Conservation (phyloP, 2,329 filamentous ascomycete genomes). For the Lomentospora prolificans region DNA sequence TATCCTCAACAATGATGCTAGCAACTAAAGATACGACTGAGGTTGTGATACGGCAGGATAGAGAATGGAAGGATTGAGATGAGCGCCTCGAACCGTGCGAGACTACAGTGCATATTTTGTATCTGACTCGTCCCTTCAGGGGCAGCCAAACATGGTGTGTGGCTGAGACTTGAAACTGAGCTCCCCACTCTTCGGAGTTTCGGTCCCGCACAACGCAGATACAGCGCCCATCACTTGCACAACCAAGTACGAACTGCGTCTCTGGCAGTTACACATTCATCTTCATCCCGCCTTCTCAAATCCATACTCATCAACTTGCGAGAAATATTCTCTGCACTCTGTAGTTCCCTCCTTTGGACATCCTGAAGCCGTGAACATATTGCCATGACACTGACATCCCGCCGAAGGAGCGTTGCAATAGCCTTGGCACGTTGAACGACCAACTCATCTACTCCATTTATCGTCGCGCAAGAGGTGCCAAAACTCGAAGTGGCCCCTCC, state of each 20-base stretch:
- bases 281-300: neutral
- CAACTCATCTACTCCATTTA: conserved; percentile 68
- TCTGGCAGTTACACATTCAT: neutral
- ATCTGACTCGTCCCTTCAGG: no score
- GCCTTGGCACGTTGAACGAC: conserved; percentile 69
- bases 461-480: conserved; percentile 72
- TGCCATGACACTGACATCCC: conserved; percentile 66
- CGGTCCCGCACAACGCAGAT: no score
- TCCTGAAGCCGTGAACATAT: conserved; percentile 59
- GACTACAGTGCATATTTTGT: no score
- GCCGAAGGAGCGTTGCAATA: conserved; percentile 56
- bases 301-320: conserved; percentile 45
- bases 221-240: no score
- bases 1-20: no score
- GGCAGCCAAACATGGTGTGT: no score
- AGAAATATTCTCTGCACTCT: conserved; percentile 53
- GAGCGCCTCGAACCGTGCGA: no score
- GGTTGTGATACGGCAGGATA: no score
- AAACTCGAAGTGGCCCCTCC: conserved; percentile 75
- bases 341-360: conserved; percentile 55
- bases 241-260: neutral
- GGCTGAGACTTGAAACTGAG: no score
- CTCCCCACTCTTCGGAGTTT: no score
- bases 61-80: no score
- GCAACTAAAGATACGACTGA: no score